A percentile compares a stretch with the other conserved stretches of the same genome.
phyloP scores from a whole-genome alignment of 2,329 filamentous ascomycete species.

The Botrytis fragariae region DNA sequence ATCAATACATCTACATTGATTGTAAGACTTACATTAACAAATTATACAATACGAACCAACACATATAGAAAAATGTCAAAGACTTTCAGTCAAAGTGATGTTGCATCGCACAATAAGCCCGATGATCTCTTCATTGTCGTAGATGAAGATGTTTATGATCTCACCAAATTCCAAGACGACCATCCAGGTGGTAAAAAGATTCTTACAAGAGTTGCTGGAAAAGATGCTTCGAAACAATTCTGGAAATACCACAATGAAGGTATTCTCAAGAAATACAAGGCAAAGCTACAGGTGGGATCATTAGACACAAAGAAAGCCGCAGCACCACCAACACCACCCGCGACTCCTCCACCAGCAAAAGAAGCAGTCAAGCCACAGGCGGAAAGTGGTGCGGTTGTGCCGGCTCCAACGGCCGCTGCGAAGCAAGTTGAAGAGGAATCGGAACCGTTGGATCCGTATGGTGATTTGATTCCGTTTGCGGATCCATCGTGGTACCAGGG shows the following conservation, averaged over 20 bases:
- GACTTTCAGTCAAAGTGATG: slow-evolving; percentile 78
- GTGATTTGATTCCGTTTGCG: slow-evolving; percentile 82
- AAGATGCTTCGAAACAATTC: slow-evolving; percentile 39
- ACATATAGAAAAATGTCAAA: slow-evolving; percentile 67
- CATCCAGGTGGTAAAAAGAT: slow-evolving; percentile 55
- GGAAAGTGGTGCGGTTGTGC: slow-evolving; percentile 53
- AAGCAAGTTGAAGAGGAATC: slow-evolving; percentile 44
- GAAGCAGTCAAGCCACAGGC: slow-evolving; percentile 56
- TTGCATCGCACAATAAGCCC: slow-evolving; percentile 86
- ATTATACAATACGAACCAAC: not conserved
- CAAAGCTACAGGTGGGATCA: slow-evolving; percentile 82
- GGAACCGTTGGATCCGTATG: slow-evolving; percentile 80
- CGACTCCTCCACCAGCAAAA: slow-evolving; percentile 46
- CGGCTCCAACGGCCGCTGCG: slow-evolving; percentile 43
- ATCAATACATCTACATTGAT: not conserved
- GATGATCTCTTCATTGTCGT: slow-evolving; percentile 86
- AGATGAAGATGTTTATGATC: slow-evolving; percentile 92
- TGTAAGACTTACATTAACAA: not conserved
- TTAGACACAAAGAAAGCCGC: slow-evolving; percentile 78
- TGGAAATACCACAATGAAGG: slow-evolving; percentile 41
- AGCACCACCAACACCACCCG: slow-evolving; percentile 50
- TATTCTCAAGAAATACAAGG: slow-evolving; percentile 63
- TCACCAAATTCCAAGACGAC: slow-evolving; percentile 84
- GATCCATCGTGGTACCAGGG: slow-evolving; percentile 95
- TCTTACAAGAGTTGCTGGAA: slow-evolving; percentile 38